Conservation (phyloP, 2,329 filamentous ascomycete species). For the Rhinocladiella mackenziei region DNA sequence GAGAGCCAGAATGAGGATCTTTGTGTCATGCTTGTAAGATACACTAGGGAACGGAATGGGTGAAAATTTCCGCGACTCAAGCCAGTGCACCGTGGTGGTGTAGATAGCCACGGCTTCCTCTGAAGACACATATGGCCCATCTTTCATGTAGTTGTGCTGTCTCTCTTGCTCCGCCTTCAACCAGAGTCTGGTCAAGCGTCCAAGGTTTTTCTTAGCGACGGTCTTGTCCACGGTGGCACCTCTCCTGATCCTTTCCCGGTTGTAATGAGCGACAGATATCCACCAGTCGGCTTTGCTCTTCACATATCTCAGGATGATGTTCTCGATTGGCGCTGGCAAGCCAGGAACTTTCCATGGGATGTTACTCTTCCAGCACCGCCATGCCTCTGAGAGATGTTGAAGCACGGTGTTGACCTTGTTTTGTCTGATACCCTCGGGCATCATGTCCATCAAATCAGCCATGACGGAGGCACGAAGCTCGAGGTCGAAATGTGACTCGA, state of each 20-base stretch:
- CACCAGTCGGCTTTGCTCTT: slow-evolving; percentile 99
- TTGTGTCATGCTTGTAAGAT: slow-evolving; percentile 99
- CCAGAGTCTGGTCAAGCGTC: slow-evolving; percentile 90
- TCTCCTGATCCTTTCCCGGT: slow-evolving; percentile 90
- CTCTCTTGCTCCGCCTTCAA: slow-evolving; percentile 97
- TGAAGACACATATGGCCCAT: slow-evolving; percentile 95
- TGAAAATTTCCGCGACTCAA: slow-evolving; percentile 96
- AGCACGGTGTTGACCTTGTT: slow-evolving; percentile 98
- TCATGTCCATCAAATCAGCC: slow-evolving; percentile 99
- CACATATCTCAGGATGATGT: slow-evolving; percentile 96
- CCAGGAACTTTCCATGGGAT: slow-evolving; percentile 99
- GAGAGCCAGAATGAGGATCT: slow-evolving; percentile 92
- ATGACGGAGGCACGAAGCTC: slow-evolving; percentile 97
- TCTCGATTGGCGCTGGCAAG: slow-evolving; percentile 92
- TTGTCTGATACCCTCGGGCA: slow-evolving; percentile 99
- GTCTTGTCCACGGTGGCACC: slow-evolving; percentile 99
- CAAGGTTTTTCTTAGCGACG: slow-evolving; percentile 98
- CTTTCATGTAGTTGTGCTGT: slow-evolving; percentile 99
- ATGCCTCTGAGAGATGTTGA: slow-evolving; percentile 95
- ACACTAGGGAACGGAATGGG: slow-evolving; percentile 98
- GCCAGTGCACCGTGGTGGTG: slow-evolving; percentile 97
- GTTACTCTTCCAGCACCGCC: slow-evolving; percentile 99
- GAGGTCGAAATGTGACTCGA: slow-evolving; percentile 96
- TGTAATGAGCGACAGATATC: slow-evolving; percentile 98
- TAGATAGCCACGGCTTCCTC: slow-evolving; percentile 99